Evolutionary conservation across 352 stramenopile genomes (phyloP), one percentile per base, ranked within the genome.

Genomic region (Globisporangium cystogenes): DNA sequence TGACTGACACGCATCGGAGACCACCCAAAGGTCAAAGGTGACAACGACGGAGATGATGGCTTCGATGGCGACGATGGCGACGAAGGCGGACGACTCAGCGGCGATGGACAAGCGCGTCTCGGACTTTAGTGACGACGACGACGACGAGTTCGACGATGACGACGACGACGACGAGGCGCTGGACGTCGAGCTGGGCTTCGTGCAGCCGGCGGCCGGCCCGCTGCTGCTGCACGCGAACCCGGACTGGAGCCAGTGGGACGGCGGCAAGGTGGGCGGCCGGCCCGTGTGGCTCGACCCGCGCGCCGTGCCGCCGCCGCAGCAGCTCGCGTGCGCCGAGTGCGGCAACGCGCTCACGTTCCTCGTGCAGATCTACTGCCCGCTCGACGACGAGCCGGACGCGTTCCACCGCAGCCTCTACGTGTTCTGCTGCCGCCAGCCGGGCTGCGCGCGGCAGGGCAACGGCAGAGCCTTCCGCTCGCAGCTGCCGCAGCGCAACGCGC

Each of bases 331-430:
- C 53, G 6, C 20, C 0, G 68, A 70, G 26, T 94, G 84, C 59
- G 44, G 42, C 24, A 54, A 31, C 53, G 68, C 72, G 29, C 56
- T 96, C 55, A 60, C 78, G 12, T 96, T 96, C 51, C 62, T 97
- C 46, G 50, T 93, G 56, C 93, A 98, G 70, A 82, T 98, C 52
- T 98, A 98, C 59, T 97, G 87, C 55, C 93, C 93, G 37, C 68
- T 96, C 35, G 90, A 98, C 66, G 81, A 95, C 21, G 55, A 78
- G 15, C 29, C 64, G 21, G 72, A 94, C 57, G 92, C 90, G 57
- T 98, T 98, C 67, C 93, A 98, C 78, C 87, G 93, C 57, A 93
- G 72, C 20, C 57, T 98, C 21, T 98, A 97, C 69, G 73, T 98
- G 12, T 98, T 98, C 60, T 84, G 82, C 37, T 98, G 92, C 70